Conservation (phyloP, 2,329 filamentous ascomycete genomes). For the Penicillium sp. region DNA sequence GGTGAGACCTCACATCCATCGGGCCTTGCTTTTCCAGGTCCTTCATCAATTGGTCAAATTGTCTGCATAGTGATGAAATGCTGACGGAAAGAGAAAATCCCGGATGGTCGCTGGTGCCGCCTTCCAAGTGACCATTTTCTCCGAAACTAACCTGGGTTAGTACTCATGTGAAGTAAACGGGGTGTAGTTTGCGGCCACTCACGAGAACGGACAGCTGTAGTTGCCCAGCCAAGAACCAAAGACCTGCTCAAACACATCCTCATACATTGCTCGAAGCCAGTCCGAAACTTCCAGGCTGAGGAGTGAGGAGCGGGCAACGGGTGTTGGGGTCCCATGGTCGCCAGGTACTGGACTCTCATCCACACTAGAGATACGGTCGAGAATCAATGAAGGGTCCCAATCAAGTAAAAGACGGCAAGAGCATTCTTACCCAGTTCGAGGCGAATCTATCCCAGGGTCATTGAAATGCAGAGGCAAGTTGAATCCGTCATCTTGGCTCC, state of each 20-base stretch:
- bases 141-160: constrained; percentile 4
- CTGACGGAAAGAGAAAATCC: constrained; percentile 21
- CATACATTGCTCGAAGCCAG: constrained; percentile 38
- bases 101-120: constrained; percentile 5
- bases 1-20: constrained; percentile 8
- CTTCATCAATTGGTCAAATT: constrained; percentile 44
- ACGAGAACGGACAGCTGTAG: constrained; percentile 50
- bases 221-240: constrained; percentile 51
- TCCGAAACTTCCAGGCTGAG: constrained; percentile 10
- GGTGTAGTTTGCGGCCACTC: constrained; percentile 18
- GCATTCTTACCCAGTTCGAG: not conserved
- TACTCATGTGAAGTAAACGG: not conserved
- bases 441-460: not conserved
- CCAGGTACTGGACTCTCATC: constrained; percentile 6
- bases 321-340: constrained; percentile 16
- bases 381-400: not conserved
- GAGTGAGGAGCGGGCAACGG: constrained; percentile 16
- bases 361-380: not conserved
- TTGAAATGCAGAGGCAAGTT: constrained; percentile 4
- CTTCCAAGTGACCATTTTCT: constrained; percentile 13
- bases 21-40: constrained; percentile 30
- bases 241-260: constrained; percentile 44
- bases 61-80: constrained; percentile 20
- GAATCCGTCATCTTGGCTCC: not conserved
- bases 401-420: too few species aligned